A percentile compares a stretch with the other conserved stretches of the same genome.
Evolutionary conservation across 2,329 filamentous ascomycete species (phyloP).

Genomic region (Boeremia exigua): DNA sequence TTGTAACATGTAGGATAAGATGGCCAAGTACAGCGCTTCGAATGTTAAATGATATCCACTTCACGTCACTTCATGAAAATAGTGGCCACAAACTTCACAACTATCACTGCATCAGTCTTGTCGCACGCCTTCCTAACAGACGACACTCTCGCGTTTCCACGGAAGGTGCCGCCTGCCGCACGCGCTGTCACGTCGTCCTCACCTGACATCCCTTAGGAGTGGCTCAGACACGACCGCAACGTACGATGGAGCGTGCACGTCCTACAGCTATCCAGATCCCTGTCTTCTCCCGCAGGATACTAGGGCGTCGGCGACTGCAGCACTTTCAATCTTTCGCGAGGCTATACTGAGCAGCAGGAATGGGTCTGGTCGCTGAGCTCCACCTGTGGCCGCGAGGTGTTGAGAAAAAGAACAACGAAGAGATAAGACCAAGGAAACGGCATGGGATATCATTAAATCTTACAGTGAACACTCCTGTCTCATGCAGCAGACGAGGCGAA

Average conservation of each 20-base stretch:
- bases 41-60: no score
- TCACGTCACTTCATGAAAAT: no score
- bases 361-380: constrained; percentile 59
- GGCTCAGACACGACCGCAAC: constrained; percentile 21
- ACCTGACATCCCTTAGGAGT: constrained; percentile 4
- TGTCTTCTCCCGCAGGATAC: constrained; percentile 26
- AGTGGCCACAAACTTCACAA: neutral
- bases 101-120: neutral
- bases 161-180: neutral
- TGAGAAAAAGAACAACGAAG: neutral
- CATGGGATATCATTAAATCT: constrained; percentile 4
- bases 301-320: constrained; percentile 36
- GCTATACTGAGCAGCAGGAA: constrained; percentile 62
- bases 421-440: neutral
- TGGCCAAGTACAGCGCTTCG: neutral
- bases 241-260: constrained; percentile 13
- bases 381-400: constrained; percentile 49
- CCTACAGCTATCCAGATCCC: constrained; percentile 31
- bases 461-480: neutral
- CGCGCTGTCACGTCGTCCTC: constrained; percentile 14
- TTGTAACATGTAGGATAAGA: neutral
- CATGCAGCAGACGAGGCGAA: constrained; percentile 44
- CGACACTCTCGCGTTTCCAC: neutral
- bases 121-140: neutral
- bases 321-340: constrained; percentile 56